phyloP scores from a whole-genome alignment of 2,329 filamentous ascomycete genomes.

The Ceratocystiopsis sp. region DNA sequence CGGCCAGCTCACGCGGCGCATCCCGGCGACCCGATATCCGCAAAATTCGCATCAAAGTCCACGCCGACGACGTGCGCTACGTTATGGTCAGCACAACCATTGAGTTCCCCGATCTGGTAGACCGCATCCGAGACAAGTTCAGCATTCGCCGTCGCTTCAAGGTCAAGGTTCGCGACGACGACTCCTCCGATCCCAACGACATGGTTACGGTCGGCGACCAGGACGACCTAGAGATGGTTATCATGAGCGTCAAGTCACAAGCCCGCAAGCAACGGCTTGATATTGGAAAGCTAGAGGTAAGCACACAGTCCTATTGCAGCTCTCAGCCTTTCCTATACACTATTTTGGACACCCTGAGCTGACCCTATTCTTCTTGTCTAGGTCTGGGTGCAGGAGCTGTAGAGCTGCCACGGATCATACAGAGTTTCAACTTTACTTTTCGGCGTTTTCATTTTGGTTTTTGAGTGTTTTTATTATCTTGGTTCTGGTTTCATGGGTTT shows the following conservation, averaged over 20 bases:
- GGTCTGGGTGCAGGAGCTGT: constrained; percentile 20
- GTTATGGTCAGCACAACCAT: constrained; percentile 65
- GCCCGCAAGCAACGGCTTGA: constrained; percentile 61
- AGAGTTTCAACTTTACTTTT: too few species aligned
- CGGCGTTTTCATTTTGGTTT: too few species aligned
- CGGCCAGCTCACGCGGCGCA: constrained; percentile 32
- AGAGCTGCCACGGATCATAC: neutral
- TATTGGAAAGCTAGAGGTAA: constrained; percentile 88
- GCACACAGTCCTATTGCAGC: constrained; percentile 16
- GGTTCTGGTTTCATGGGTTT: too few species aligned
- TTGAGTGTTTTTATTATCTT: too few species aligned
- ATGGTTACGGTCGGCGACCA: constrained; percentile 97
- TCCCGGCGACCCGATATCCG: constrained; percentile 49
- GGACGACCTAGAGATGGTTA: constrained; percentile 82
- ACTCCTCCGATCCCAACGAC: constrained; percentile 46
- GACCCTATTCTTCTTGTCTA: constrained; percentile 2
- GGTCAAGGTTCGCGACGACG: constrained; percentile 77
- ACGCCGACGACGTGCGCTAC: constrained; percentile 79
- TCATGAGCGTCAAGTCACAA: constrained; percentile 48
- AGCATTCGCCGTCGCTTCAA: constrained; percentile 62
- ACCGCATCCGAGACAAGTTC: constrained; percentile 76
- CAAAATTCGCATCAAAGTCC: constrained; percentile 82
- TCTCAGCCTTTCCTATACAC: neutral
- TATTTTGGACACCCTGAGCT: neutral
- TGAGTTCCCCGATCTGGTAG: constrained; percentile 60